Evolutionary conservation across 1,284 basidiomycete genomes (phyloP), one percentile per base, ranked within the genome.

Genomic region (Marasmius fiardii): DNA sequence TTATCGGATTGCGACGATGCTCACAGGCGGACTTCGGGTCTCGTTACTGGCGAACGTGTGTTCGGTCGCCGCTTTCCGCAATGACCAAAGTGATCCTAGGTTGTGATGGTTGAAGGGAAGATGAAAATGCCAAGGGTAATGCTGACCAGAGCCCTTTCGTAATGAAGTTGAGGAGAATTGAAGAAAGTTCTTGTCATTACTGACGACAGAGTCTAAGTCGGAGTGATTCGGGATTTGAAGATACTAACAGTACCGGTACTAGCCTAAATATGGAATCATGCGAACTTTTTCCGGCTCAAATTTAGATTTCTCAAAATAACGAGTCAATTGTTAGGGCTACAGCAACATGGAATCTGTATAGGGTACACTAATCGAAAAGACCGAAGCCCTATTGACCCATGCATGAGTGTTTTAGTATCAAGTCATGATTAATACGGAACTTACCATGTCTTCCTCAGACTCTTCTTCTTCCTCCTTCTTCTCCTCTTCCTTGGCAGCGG

Each of bases 401-500:
- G 4, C 34, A 49, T 33, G 4, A 58, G 50, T 3, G 33, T 44
- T 24, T 28, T n/a, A 47, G 31, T 12, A 54, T 28, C 4, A 26
- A 33, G 20, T 24, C 49, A 31, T 35, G 21, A 51, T 14, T 18
- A 35, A 28, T 2, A 39, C 10, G 23, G 37, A 48, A 69, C 81
- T 61, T 69, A 84, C 85, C 87, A 91, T 88, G 69, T 90, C 88
- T 24, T 86, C 88, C 62, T 90, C 88, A 43, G 85, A 88, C 66
- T 90, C 89, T 64, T 86, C 84, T 68, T 87, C 84, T 68, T 92
- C 87, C 67, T 90, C 88, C 76, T 88, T 83, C 73, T 82, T 78
- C 68, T 84, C 81, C 59, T 73, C 80, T 61, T 79, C 77, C 43
- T 56, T 49, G 23, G 76, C 74, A 50, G 77, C 78, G 31, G 80